phyloP scores from a whole-genome alignment of 2,329 filamentous ascomycete species.

The Exophiala phaeomuriformis region DNA sequence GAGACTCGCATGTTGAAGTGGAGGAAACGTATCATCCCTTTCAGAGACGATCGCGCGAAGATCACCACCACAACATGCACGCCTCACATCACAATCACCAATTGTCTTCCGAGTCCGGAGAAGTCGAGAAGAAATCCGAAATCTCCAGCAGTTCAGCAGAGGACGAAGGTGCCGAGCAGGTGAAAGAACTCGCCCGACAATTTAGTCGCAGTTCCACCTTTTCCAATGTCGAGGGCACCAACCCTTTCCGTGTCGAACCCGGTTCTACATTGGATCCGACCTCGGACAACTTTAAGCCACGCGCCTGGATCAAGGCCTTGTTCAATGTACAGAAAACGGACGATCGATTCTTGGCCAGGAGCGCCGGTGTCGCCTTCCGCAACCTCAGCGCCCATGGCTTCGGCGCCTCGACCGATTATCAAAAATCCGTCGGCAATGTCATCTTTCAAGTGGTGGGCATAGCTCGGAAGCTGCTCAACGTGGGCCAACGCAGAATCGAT shows the following conservation, averaged over 20 bases:
- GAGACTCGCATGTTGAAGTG: background rate
- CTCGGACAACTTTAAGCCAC: conserved; percentile 40
- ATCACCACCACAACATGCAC: background rate
- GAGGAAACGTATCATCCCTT: conserved; percentile 5
- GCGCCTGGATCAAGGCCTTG: conserved; percentile 43
- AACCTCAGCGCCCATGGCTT: conserved; percentile 36
- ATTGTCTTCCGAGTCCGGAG: background rate
- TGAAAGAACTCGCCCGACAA: conserved; percentile 24
- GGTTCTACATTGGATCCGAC: conserved; percentile 39
- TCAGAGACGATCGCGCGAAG: background rate
- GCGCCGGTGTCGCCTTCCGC: conserved; percentile 36
- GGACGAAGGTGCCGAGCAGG: conserved; percentile 13
- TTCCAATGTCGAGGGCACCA: conserved; percentile 4
- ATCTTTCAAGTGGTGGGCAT: conserved; percentile 34
- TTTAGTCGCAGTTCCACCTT: conserved; percentile 18
- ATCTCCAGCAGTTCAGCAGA: conserved; percentile 14
- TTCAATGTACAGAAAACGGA: conserved; percentile 37
- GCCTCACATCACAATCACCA: background rate
- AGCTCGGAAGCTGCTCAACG: conserved; percentile 28
- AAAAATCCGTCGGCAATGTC: conserved; percentile 39
- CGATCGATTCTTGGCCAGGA: conserved; percentile 33
- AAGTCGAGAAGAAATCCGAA: conserved; percentile 11
- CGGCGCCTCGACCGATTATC: conserved; percentile 34
- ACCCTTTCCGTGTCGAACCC: conserved; percentile 26
- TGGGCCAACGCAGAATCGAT: conserved; percentile 43